Evolutionary conservation across 2,329 filamentous ascomycete species (phyloP).

Genomic region (Monosporascus sp.): DNA sequence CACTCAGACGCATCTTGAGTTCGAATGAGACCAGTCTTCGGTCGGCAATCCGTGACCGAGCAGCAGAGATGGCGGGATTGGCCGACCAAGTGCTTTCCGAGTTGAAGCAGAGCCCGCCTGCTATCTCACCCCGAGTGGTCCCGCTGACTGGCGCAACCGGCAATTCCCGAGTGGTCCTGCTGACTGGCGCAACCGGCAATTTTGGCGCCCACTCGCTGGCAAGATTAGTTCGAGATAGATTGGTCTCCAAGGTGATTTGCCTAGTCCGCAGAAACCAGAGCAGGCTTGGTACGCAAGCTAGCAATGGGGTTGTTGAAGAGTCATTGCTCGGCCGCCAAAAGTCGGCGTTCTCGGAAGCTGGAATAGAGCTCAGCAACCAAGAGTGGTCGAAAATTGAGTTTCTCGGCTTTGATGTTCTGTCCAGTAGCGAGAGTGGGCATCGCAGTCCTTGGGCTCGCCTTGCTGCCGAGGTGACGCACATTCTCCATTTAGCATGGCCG

Average conservation of each 20-base stretch:
- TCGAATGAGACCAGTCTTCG: neutral
- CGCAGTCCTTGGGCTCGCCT: neutral
- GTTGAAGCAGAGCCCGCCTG: neutral
- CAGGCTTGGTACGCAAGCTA: neutral
- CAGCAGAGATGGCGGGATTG: neutral
- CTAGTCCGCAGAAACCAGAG: neutral
- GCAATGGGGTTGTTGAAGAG: neutral
- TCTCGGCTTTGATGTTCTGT: neutral
- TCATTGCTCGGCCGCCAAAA: conserved; percentile 3
- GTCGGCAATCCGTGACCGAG: neutral
- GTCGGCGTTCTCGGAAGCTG: conserved; percentile 4
- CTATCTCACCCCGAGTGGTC: too few relatives aligned
- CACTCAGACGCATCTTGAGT: neutral
- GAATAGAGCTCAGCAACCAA: conserved; percentile 3
- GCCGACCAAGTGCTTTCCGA: neutral
- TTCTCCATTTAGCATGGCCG: conserved; percentile 16
- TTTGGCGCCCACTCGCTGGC: conserved; percentile 14
- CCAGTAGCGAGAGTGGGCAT: neutral
- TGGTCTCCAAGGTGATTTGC: conserved; percentile 13
- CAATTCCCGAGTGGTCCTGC: conserved; percentile 10
- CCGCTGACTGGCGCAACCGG: too few relatives aligned
- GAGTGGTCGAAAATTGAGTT: conserved; percentile 7
- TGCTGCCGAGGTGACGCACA: conserved; percentile 9
- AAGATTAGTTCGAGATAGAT: conserved; percentile 1
- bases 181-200: conserved; percentile 18